These are phyloP conservation scores for Boletus sp. DNA, from an alignment of 768 basidiomycete genomes.

Conservation along the genomic window DNA sequence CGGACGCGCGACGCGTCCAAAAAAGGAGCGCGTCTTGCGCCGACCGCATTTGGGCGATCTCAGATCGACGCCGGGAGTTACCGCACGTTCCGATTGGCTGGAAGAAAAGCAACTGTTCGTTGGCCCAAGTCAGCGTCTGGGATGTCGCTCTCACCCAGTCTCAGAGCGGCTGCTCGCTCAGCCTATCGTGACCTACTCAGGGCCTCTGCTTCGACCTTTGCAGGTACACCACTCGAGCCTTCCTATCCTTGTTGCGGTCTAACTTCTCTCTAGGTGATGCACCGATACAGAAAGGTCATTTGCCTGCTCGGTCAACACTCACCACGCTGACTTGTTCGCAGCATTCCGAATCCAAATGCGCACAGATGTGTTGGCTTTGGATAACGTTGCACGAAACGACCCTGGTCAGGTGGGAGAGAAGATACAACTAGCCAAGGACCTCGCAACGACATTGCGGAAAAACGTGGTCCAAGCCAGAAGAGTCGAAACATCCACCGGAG, in stretches of 20 bases:
- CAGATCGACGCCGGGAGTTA: constrained; percentile 27
- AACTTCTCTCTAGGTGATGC: constrained; percentile 47
- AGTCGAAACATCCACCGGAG: constrained; percentile 33
- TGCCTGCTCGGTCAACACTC: not conserved
- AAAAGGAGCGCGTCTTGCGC: constrained; percentile 41
- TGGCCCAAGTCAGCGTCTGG: not conserved
- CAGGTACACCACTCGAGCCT: constrained; percentile 38
- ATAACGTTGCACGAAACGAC: constrained; percentile 41
- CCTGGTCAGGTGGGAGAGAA: constrained; percentile 49
- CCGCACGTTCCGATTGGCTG: constrained; percentile 15
- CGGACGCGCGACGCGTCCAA: constrained; percentile 32
- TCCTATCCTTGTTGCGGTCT: not conserved
- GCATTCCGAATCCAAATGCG: constrained; percentile 76
- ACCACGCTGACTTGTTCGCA: constrained; percentile 27
- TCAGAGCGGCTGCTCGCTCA: constrained; percentile 65
- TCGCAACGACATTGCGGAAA: constrained; percentile 67
- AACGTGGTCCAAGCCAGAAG: constrained; percentile 83
- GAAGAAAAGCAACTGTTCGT: not conserved
- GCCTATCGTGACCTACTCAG: constrained; percentile 72
- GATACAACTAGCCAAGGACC: constrained; percentile 59
- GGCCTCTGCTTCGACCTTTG: constrained; percentile 63
- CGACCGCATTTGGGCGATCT: constrained; percentile 32
- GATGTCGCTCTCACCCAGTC: constrained; percentile 54
- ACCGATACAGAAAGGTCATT: constrained; percentile 47
- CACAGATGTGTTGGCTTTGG: constrained; percentile 43